Evolutionary conservation across 139 green algal genomes (phyloP).

Genomic region (Astrephomene gubernaculifera): DNA sequence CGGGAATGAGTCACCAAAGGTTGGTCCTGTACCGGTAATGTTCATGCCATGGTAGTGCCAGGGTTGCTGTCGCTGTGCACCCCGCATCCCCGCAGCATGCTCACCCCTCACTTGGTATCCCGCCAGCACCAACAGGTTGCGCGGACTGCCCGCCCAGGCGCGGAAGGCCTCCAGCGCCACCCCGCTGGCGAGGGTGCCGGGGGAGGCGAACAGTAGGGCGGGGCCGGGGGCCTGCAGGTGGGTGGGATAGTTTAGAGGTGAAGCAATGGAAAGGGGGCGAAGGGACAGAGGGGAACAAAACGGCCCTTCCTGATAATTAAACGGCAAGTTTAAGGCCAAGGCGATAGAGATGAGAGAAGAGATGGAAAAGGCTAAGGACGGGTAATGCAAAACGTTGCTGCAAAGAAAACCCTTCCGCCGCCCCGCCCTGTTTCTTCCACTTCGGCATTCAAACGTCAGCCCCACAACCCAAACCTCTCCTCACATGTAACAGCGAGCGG

Average conservation of each 20-base stretch:
- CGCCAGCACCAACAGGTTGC: conserved; percentile 81
- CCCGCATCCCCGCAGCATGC: background rate
- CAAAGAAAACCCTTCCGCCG: too few relatives aligned
- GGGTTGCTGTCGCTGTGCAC: background rate
- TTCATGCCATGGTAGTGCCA: background rate
- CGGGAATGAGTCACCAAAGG: background rate
- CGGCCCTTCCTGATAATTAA: too few relatives aligned
- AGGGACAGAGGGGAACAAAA: too few relatives aligned
- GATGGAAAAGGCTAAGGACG: too few relatives aligned
- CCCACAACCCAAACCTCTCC: too few relatives aligned
- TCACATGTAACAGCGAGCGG: conserved; percentile 51
- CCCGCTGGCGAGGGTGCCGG: conserved; percentile 81
- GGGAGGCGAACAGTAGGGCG: conserved; percentile 82
- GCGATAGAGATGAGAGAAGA: too few relatives aligned
- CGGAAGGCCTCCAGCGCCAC: conserved; percentile 77
- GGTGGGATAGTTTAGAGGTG: too few relatives aligned
- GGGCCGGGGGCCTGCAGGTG: conserved; percentile 26
- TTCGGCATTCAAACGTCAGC: too few relatives aligned
- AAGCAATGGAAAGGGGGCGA: too few relatives aligned
- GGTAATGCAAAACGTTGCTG: too few relatives aligned
- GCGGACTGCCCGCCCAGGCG: conserved; percentile 10
- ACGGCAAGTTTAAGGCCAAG: too few relatives aligned
- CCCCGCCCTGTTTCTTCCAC: too few relatives aligned
- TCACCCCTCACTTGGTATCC: conserved; percentile 64
- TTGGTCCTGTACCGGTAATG: background rate